Evolutionary conservation across 129 eudicot species (phyloP).

Genomic region (Flaveria brownii): DNA sequence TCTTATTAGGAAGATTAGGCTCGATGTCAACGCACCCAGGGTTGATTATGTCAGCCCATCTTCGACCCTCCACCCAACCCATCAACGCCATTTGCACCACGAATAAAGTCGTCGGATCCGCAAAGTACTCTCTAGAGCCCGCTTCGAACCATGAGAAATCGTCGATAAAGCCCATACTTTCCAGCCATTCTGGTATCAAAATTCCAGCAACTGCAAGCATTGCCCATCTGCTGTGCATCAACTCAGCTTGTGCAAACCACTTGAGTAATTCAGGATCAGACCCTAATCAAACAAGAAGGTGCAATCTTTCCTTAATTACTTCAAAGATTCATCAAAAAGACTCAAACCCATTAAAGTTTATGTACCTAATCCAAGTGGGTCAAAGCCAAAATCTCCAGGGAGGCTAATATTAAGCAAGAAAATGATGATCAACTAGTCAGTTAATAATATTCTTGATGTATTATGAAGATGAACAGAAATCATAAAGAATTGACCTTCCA

Average conservation of each 20-base stretch:
- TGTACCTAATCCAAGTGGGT: slow-evolving; percentile 89
- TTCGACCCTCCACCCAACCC: slow-evolving; percentile 97
- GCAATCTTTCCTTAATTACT: background rate
- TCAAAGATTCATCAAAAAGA: background rate
- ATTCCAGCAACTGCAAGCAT: slow-evolving; percentile 95
- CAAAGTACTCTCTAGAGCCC: slow-evolving; percentile 75
- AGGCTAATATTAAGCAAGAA: slow-evolving; percentile 48
- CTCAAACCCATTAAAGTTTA: background rate
- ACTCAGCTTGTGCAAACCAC: slow-evolving; percentile 96
- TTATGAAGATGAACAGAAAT: background rate
- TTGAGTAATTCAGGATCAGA: slow-evolving; percentile 81
- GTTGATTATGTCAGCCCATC: slow-evolving; percentile 88
- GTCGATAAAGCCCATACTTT: slow-evolving; percentile 62
- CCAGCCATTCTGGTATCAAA: slow-evolving; percentile 83
- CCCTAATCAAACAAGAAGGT: slow-evolving; percentile 34
- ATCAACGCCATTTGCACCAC: slow-evolving; percentile 73
- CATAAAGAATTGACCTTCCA: slow-evolving; percentile 59
- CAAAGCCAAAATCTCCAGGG: slow-evolving; percentile 98
- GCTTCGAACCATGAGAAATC: slow-evolving; percentile 75
- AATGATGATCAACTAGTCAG: background rate
- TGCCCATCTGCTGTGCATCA: slow-evolving; percentile 93
- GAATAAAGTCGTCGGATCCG: slow-evolving; percentile 79
- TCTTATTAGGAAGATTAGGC: slow-evolving; percentile 62
- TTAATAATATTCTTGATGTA: background rate
- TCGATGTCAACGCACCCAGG: slow-evolving; percentile 88